Evolutionary conservation across 2,329 filamentous ascomycete species (phyloP).

Genomic region (Stagonosporopsis vannaccii): DNA sequence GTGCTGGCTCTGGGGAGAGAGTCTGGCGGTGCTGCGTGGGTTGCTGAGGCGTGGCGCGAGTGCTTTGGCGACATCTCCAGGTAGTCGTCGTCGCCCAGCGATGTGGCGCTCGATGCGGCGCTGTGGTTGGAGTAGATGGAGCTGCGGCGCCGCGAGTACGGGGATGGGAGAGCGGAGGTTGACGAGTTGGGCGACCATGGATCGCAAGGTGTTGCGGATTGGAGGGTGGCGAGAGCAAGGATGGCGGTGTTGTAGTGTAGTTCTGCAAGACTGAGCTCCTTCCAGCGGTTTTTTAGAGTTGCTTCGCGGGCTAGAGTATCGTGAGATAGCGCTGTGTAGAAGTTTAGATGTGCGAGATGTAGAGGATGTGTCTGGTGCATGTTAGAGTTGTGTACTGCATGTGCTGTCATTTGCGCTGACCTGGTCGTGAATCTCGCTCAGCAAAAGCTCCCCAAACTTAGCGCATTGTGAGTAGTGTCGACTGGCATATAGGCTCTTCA

Average conservation of each 20-base stretch:
- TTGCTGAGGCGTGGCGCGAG: background rate
- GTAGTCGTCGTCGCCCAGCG: constrained; percentile 21
- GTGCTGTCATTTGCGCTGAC: constrained; percentile 21
- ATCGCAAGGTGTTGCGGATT: background rate
- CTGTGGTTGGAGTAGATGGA: constrained; percentile 17
- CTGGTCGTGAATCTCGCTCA: constrained; percentile 28
- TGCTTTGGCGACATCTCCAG: constrained; percentile 8
- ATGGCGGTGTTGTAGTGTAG: constrained; percentile 45
- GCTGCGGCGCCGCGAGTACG: constrained; percentile 3
- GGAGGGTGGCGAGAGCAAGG: background rate
- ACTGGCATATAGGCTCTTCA: constrained; percentile 44
- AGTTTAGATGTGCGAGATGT: constrained; percentile 45
- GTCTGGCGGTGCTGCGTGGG: background rate
- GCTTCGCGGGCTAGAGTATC: constrained; percentile 48
- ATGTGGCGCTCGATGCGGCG: constrained; percentile 34
- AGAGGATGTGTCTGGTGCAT: constrained; percentile 43
- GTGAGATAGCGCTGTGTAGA: constrained; percentile 49
- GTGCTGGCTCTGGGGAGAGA: background rate
- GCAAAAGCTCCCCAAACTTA: constrained; percentile 34
- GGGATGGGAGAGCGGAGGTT: constrained; percentile 1
- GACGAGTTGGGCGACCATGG: constrained; percentile 9
- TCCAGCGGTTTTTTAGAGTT: constrained; percentile 38
- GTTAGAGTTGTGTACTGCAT: background rate
- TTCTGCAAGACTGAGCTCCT: constrained; percentile 45
- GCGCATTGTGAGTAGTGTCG: constrained; percentile 49